phyloP scores from a whole-genome alignment of 2,329 filamentous ascomycete genomes.

The Metarhizium rileyi region DNA sequence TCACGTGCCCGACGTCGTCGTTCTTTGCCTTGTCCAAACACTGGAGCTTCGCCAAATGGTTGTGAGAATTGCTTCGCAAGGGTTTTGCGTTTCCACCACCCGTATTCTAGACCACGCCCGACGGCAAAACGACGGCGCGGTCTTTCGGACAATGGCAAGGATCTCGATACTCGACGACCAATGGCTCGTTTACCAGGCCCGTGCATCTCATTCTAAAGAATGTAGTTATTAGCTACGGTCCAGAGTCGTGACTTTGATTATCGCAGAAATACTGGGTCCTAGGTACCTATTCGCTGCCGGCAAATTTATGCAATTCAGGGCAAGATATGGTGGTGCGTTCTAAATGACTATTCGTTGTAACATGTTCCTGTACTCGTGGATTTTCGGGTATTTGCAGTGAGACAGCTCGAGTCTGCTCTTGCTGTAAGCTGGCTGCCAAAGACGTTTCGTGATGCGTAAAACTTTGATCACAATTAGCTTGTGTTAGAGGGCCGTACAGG shows the following conservation, averaged over 20 bases:
- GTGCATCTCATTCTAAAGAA: neutral
- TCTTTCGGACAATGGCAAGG: conserved; percentile 2
- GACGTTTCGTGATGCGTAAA: neutral
- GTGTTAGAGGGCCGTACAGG: neutral
- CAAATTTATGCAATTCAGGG: conserved; percentile 3
- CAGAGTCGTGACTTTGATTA: neutral
- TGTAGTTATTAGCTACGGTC: neutral
- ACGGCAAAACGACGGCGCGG: neutral
- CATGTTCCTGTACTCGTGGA: neutral
- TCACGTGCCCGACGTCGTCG: conserved; percentile 22
- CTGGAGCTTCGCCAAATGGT: conserved; percentile 1
- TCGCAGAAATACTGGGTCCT: neutral
- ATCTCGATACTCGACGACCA: conserved; percentile 3
- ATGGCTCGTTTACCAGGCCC: neutral
- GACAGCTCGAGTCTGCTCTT: neutral
- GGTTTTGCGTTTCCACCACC: conserved; percentile 5
- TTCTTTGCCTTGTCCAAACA: conserved; percentile 16
- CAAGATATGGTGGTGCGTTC: conserved; percentile 6
- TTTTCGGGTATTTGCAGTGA: neutral
- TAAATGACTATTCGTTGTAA: neutral
- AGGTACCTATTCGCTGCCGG: conserved; percentile 2
- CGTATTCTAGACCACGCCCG: neutral
- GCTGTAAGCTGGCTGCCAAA: neutral
- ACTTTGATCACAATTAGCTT: neutral
- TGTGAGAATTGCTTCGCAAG: neutral